phyloP scores from a whole-genome alignment of 805 yeast species.

The Candida gorgasii region DNA sequence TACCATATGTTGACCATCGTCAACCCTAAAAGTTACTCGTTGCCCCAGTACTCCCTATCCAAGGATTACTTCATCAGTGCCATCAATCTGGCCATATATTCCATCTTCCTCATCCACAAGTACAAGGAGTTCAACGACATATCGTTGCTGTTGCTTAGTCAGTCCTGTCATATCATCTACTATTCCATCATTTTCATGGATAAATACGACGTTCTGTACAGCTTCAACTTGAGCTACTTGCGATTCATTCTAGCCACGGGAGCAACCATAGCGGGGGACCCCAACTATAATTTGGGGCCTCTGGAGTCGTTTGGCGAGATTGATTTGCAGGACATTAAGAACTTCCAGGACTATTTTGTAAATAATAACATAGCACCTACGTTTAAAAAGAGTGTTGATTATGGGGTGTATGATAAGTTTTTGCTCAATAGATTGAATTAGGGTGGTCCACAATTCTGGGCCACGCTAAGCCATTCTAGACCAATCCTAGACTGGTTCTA shows the following conservation, averaged over 20 bases:
- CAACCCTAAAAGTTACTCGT: background rate
- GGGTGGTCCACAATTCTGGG: background rate
- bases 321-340: conserved; percentile 15
- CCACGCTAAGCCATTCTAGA: too few species aligned
- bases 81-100: conserved; percentile 9
- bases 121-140: background rate
- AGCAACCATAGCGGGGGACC: background rate
- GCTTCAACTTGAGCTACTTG: conserved; percentile 18
- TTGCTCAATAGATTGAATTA: conserved; percentile 6
- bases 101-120: conserved; percentile 2
- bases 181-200: conserved; percentile 11
- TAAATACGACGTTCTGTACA: conserved; percentile 17
- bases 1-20: conserved; percentile 17
- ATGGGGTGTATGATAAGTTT: conserved; percentile 8
- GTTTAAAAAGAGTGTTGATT: conserved; percentile 6
- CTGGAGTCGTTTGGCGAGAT: conserved; percentile 9
- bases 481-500: too few species aligned
- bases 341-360: conserved; percentile 22
- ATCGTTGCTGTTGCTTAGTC: background rate
- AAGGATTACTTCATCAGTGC: conserved; percentile 6
- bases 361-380: conserved; percentile 18
- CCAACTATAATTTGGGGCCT: background rate
- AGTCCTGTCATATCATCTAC: conserved; percentile 9
- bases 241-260: conserved; percentile 6
- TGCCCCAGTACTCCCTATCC: background rate